Evolutionary conservation across 2,329 filamentous ascomycete species (phyloP).

Genomic region (Phialophora macrospora): DNA sequence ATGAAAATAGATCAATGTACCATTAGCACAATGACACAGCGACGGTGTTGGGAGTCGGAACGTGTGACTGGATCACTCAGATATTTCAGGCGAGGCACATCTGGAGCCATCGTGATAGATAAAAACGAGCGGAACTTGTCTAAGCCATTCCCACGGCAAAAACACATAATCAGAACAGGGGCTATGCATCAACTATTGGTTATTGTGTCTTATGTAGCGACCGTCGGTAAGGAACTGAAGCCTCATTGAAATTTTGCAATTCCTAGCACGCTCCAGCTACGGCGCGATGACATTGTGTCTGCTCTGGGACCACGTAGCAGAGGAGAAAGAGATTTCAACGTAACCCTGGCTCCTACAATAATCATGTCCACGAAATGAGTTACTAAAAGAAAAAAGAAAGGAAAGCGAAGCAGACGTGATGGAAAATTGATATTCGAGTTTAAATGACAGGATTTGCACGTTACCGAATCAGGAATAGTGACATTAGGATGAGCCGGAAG

Average conservation of each 20-base stretch:
- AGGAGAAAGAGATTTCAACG: conserved; percentile 59
- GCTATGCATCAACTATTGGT: background rate
- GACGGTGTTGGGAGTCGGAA: conserved; percentile 29
- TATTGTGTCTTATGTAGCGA: conserved; percentile 58
- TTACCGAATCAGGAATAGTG: conserved; percentile 25
- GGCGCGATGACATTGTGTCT: conserved; percentile 50
- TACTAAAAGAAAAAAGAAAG: conserved; percentile 47
- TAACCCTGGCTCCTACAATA: conserved; percentile 67
- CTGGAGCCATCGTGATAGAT: conserved; percentile 7
- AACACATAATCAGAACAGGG: background rate
- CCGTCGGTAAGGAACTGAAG: conserved; percentile 70
- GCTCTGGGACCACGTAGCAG: conserved; percentile 67
- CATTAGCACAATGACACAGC: conserved; percentile 29
- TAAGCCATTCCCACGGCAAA: background rate
- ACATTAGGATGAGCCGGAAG: conserved; percentile 19
- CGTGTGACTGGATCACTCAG: conserved; percentile 9
- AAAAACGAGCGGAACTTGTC: background rate
- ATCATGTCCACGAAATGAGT: conserved; percentile 66
- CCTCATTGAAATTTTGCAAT: conserved; percentile 55
- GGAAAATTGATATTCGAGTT: conserved; percentile 27
- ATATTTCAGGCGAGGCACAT: conserved; percentile 1
- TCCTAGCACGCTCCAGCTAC: conserved; percentile 70
- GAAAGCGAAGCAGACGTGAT: conserved; percentile 35
- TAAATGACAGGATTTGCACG: conserved; percentile 28
- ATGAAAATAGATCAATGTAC: conserved; percentile 35